Evolutionary conservation across 495 filamentous ascomycete genomes (phyloP).

Genomic region (Hypoxylon subgilvum): DNA sequence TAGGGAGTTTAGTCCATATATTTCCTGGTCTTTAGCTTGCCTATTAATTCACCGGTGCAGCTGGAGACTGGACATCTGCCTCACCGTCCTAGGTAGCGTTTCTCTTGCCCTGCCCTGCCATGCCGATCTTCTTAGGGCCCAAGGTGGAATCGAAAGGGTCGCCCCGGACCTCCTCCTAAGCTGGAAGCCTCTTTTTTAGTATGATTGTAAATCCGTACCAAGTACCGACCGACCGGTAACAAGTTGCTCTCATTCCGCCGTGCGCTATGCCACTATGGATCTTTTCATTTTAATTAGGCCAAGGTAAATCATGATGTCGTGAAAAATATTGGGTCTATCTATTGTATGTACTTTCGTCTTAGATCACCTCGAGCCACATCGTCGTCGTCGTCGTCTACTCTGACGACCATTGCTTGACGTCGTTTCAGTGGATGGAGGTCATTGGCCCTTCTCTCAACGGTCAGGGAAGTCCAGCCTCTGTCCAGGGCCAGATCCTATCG

Average conservation of each 20-base stretch:
- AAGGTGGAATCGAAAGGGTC: conserved; percentile 35
- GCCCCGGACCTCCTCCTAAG: conserved; percentile 37
- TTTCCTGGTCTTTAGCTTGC: conserved; percentile 34
- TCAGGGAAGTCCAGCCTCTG: conserved; percentile 27
- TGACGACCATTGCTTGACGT: not conserved
- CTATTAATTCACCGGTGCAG: conserved; percentile 40
- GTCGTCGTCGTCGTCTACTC: not conserved
- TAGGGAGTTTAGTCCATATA: conserved; percentile 36
- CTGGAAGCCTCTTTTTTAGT: conserved; percentile 32
- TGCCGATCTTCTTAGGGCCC: conserved; percentile 35
- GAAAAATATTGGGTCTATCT: too few species aligned
- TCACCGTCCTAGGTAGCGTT: conserved; percentile 36
- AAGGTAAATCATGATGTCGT: conserved; percentile 1
- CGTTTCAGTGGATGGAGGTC: not conserved
- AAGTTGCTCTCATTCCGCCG: conserved; percentile 17
- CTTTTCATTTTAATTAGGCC: conserved; percentile 21
- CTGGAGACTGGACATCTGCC: conserved; percentile 17
- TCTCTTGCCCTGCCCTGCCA: conserved; percentile 29
- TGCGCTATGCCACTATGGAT: conserved; percentile 31
- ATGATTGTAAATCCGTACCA: too few species aligned
- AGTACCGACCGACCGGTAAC: conserved; percentile 35
- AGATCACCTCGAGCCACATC: conserved; percentile 2
- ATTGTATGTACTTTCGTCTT: not conserved
- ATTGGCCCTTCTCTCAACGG: conserved; percentile 11
- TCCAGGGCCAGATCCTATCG: conserved; percentile 32